Base-by-base conservation (phyloP, 352 stramenopile genomes). In the Elongisporangium prolatum region DNA sequence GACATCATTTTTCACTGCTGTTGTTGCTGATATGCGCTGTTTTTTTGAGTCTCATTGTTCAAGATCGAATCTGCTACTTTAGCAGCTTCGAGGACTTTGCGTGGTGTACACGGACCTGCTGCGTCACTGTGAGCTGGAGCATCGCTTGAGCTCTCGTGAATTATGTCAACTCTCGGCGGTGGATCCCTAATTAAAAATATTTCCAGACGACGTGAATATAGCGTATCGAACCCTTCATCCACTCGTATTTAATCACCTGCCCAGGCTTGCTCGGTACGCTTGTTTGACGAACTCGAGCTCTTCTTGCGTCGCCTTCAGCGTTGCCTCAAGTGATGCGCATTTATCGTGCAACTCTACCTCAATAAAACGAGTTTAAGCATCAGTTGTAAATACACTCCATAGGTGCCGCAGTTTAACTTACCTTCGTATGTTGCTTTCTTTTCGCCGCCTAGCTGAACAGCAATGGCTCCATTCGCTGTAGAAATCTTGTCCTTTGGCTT, bases 401-500 rank as follows among this genome's bases (percentile, higher is more conserved):
- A 16, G 51, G 14, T 7, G 11, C 8, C 25, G 4, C 16, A 20
- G 17, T 55, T 22, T 50, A 2, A 44, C 51, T 4, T 44, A 68
- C 59, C 67, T 51, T 77, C 63, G 50, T 80, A 80, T 16, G 72
- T 79, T 17, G 64, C 61, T 49, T 82, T 82, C 44, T 66, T 64
- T 3, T 70, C 67, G 21, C 81, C 76, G 2, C 71, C 75, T 4
- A 93, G 71, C 3, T 89, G 71, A 17, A 76, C 82, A 52, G 80
- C 74, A 44, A 92, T 93, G 17, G 73, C 76, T 1, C 82, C 70
- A 48, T 93, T 95, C 21, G 65, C 71, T 0, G 82, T 91, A 49
- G 84, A 86, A 50, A 94, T 93, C 52, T 77, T 76, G 67, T 94
- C 85, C 59, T 89, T 91, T 1, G 88, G 89, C 10, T 83, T 78